Conservation (phyloP, 2,329 filamentous ascomycete genomes). For the Phyllosticta citriasiana region DNA sequence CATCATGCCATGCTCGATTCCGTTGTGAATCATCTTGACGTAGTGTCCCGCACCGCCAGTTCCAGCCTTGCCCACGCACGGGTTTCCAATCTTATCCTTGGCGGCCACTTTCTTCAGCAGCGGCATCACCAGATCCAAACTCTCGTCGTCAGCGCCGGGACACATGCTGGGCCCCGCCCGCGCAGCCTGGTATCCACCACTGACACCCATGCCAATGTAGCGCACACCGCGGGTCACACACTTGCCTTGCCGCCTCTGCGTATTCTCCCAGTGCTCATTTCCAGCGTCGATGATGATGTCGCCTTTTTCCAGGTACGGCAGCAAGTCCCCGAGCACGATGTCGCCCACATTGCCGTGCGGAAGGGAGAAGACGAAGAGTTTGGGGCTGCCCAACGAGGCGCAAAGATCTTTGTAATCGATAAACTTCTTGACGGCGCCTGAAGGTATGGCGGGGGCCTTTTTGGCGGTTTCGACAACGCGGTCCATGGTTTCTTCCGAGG, state of each 20-base stretch:
- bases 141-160: slow-evolving; percentile 50
- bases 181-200: slow-evolving; percentile 59
- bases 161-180: slow-evolving; percentile 58
- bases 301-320: slow-evolving; percentile 43
- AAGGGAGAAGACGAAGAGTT: slow-evolving; percentile 43
- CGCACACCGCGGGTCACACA: slow-evolving; percentile 48
- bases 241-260: slow-evolving; percentile 51
- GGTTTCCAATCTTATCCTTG: slow-evolving; percentile 48
- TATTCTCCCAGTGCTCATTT: slow-evolving; percentile 58
- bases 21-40: slow-evolving; percentile 69
- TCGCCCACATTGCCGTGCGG: slow-evolving; percentile 42
- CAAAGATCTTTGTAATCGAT: slow-evolving; percentile 43
- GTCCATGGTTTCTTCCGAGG: slow-evolving; percentile 40
- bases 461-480: slow-evolving; percentile 31
- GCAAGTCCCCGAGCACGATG: slow-evolving; percentile 36
- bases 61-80: slow-evolving; percentile 53
- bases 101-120: slow-evolving; percentile 52
- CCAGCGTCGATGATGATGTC: slow-evolving; percentile 61
- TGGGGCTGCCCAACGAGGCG: slow-evolving; percentile 37
- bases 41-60: slow-evolving; percentile 58
- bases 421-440: slow-evolving; percentile 11
- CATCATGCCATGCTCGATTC: slow-evolving; percentile 65
- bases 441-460: slow-evolving; percentile 15
- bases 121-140: slow-evolving; percentile 50
- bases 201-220: slow-evolving; percentile 60